These are phyloP conservation scores for Pythium coloratum DNA, from an alignment of 352 stramenopile species.

Conservation along the genomic window DNA sequence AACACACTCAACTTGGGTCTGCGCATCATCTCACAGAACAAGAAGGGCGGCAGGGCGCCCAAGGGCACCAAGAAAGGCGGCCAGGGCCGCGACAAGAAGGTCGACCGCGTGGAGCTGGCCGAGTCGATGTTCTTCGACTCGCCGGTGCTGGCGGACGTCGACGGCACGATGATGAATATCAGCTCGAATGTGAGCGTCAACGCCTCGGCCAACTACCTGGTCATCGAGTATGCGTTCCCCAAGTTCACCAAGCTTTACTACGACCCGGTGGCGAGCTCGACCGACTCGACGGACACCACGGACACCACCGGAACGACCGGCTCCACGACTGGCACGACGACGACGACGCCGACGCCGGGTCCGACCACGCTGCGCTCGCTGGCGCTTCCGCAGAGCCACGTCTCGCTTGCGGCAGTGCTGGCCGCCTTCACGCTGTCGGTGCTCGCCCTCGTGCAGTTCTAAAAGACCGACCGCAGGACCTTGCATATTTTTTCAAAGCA, in stretches of 20 bases:
- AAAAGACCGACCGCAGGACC: background rate
- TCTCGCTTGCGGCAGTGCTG: background rate
- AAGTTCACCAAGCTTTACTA: background rate
- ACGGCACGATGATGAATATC: slow-evolving; percentile 20
- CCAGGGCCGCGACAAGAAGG: slow-evolving; percentile 11
- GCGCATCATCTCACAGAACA: slow-evolving; percentile 33
- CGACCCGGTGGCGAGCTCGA: background rate
- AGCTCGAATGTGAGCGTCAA: slow-evolving; percentile 29
- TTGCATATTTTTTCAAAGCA: too few relatives aligned
- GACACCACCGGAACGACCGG: too few relatives aligned
- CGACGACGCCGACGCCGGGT: background rate
- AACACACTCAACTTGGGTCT: slow-evolving; percentile 39
- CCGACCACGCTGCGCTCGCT: background rate
- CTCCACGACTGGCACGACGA: too few relatives aligned
- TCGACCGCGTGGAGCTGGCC: slow-evolving; percentile 21
- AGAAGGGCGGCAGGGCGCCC: slow-evolving; percentile 24
- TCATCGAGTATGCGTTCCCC: background rate
- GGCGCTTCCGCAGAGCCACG: background rate
- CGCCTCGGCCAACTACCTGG: background rate
- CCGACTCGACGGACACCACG: background rate
- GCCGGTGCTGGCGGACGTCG: slow-evolving; percentile 18
- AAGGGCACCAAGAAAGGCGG: slow-evolving; percentile 11
- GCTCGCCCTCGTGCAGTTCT: background rate
- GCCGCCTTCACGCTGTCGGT: background rate
- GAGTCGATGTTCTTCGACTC: slow-evolving; percentile 30